Evolutionary conservation across 2,329 filamentous ascomycete genomes (phyloP), one percentile per base, ranked within the genome.

Genomic region (Xylariomycetidae sp.): DNA sequence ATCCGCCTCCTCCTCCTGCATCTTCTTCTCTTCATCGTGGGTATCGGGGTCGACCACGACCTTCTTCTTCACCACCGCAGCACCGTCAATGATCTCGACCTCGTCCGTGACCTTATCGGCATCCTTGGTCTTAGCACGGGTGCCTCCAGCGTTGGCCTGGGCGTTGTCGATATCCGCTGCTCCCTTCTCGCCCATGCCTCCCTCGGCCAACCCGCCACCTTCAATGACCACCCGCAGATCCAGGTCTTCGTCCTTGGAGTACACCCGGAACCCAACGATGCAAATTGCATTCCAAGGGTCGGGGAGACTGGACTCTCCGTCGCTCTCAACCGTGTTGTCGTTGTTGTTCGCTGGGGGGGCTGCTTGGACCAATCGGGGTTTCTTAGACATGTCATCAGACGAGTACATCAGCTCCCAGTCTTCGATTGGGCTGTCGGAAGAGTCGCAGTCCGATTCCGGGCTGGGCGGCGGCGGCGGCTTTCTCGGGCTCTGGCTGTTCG

Each of bases 381-480:
- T 72, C 35, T 68, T 65, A 0, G 66, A 63, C 54, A 74, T 68
- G 45, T 79, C 74, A 42, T 79, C 74, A 31, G 65, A 68, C 38
- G 68, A 74, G 52, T 76, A 78, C 18, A 76, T 61, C 42, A 69
- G 64, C 43, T 79, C 74, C 64, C 68, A 78, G 39, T 79, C 74
- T 22, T 69, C 65, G 2, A 79, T 63, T 0, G 76, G 76, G 6
- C 72, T 76, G 27, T 77, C 75, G 0, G 73, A 78, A 0, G 73
- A 76, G 34, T 78, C 68, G 20, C 66, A 67, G 5, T 69, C 69
- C 0, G 69, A 71, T 1, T 65, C 62, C 37, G 64, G 63, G 30
- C 39, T 31, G 18, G 47, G 45, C 8, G 45, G 38, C 15, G 20
- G 20, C 4, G 40, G 28, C 41, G 43, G 13, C 19, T 15, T 16